Percentiles rank a stretch among this genome's conserved stretches.
Conservation (phyloP, 768 basidiomycete species). For the Lactarius pseudohatsudake region DNA sequence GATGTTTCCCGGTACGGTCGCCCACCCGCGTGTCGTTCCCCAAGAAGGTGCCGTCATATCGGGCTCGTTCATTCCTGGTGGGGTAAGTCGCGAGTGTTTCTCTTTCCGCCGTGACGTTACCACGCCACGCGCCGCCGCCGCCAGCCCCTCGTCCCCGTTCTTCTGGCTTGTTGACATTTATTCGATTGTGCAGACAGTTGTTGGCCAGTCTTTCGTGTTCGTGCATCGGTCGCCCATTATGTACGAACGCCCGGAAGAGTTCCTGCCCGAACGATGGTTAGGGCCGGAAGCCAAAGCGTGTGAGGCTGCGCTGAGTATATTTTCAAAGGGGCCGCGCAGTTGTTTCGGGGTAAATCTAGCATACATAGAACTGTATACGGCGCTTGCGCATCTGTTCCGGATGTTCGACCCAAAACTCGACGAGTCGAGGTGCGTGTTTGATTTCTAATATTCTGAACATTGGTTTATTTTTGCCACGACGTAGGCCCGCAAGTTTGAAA, state of each 20-base stretch:
- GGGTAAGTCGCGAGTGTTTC: conserved; percentile 34
- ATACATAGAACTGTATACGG: conserved; percentile 46
- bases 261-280: conserved; percentile 47
- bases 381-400: conserved; percentile 43
- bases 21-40: conserved; percentile 43
- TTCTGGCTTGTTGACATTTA: neutral
- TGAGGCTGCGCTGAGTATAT: conserved; percentile 43
- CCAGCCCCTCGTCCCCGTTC: neutral
- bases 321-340: conserved; percentile 47
- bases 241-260: conserved; percentile 42
- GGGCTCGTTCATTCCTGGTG: conserved; percentile 40
- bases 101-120: neutral
- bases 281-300: conserved; percentile 38
- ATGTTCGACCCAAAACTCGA: conserved; percentile 39
- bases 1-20: conserved; percentile 42
- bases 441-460: neutral
- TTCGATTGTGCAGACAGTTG: conserved; percentile 37
- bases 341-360: conserved; percentile 48
- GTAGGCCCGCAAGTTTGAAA: conserved; percentile 18
- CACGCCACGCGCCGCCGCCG: neutral
- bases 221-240: conserved; percentile 43
- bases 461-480: neutral
- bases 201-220: conserved; percentile 42
- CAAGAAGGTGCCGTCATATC: conserved; percentile 37
- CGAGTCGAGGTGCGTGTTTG: conserved; percentile 23